Evolutionary conservation across 345 rosid species (phyloP).

Genomic region (Garcia nutans): DNA sequence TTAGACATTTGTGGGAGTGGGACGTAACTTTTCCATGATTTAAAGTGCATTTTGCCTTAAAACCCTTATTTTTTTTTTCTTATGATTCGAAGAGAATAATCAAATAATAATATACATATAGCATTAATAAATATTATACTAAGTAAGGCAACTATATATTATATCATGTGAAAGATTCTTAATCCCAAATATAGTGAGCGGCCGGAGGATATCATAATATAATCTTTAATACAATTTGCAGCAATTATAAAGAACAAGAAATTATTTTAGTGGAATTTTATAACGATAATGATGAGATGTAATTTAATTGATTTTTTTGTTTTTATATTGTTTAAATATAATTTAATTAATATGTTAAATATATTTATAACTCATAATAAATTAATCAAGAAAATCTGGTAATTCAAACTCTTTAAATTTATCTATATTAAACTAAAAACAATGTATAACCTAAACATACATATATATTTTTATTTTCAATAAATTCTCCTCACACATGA

Average conservation of each 20-base stretch:
- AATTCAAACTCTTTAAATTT: too few species aligned
- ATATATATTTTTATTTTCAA: neutral
- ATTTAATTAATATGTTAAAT: too few species aligned
- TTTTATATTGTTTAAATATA: too few species aligned
- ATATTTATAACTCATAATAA: too few species aligned
- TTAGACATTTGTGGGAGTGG: conserved; percentile 38
- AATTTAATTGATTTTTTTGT: too few species aligned
- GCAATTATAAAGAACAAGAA: too few species aligned
- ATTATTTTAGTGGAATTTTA: too few species aligned
- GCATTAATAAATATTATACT: neutral
- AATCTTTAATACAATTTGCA: neutral
- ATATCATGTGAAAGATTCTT: conserved; percentile 11
- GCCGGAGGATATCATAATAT: conserved; percentile 13
- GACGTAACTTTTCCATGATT: conserved; percentile 36
- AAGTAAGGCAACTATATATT: neutral
- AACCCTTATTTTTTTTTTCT: conserved; percentile 3
- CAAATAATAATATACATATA: neutral
- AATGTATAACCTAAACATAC: too few species aligned
- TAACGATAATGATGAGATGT: too few species aligned
- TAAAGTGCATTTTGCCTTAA: conserved; percentile 30
- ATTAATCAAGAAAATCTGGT: too few species aligned
- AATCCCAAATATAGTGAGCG: conserved; percentile 14
- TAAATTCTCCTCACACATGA: neutral
- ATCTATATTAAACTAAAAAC: too few species aligned
- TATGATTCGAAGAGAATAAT: conserved; percentile 10